These are phyloP conservation scores for Poa annua DNA, from an alignment of 176 grass and related monocot species.

Conservation along the genomic window DNA sequence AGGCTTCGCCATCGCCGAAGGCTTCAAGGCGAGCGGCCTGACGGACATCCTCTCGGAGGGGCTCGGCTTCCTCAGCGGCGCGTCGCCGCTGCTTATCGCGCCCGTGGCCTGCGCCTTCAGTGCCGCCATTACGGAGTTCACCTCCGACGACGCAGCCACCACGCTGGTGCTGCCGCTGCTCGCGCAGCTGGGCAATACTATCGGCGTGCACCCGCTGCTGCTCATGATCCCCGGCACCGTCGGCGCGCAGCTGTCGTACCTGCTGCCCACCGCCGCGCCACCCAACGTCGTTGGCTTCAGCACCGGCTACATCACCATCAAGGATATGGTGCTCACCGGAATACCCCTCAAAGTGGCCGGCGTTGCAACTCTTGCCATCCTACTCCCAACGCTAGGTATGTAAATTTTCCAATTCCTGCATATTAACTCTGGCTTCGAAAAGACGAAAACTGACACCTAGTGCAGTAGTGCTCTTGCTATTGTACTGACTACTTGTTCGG, in stretches of 20 bases:
- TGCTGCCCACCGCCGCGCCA: conserved; percentile 68
- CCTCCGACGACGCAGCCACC: conserved; percentile 66
- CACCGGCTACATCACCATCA: conserved; percentile 63
- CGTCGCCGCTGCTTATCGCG: conserved; percentile 49
- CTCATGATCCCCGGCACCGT: conserved; percentile 74
- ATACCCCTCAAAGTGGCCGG: conserved; percentile 55
- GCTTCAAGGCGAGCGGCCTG: conserved; percentile 66
- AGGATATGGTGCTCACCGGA: conserved; percentile 67
- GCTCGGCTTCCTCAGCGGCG: conserved; percentile 54
- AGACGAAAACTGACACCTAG: too few relatives aligned
- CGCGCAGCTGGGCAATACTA: conserved; percentile 59
- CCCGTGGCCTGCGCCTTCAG: conserved; percentile 59
- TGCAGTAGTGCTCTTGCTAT: too few relatives aligned
- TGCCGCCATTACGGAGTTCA: conserved; percentile 68
- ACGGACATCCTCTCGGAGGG: conserved; percentile 52
- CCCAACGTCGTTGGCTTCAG: conserved; percentile 68
- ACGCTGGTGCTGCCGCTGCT: conserved; percentile 80
- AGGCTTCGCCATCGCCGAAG: conserved; percentile 82
- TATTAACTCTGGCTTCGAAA: too few relatives aligned
- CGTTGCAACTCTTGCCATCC: conserved; percentile 37
- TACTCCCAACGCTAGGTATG: conserved; percentile 73
- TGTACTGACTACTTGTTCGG: too few relatives aligned
- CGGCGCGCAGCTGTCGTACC: conserved; percentile 70
- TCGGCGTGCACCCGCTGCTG: conserved; percentile 59
- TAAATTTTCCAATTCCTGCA: not conserved